A percentile compares a stretch with the other conserved stretches of the same genome.
phyloP scores from a whole-genome alignment of 495 filamentous ascomycete genomes.

The Neurospora sp. region DNA sequence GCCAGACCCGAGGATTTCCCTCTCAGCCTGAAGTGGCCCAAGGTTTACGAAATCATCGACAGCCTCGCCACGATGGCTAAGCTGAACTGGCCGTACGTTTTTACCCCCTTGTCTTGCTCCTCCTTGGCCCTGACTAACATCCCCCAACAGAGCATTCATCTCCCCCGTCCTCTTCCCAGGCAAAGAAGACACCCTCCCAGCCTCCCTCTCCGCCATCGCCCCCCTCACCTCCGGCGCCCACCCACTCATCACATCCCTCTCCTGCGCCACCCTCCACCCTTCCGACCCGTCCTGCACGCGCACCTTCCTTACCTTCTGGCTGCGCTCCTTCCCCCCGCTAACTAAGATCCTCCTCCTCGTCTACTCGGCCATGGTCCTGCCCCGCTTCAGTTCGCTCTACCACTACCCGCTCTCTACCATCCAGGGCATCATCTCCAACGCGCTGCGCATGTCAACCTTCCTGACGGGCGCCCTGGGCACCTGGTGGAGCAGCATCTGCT shows the following conservation, averaged over 20 bases:
- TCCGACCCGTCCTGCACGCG: conserved; percentile 74
- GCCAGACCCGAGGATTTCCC: conserved; percentile 61
- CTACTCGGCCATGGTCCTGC: conserved; percentile 56
- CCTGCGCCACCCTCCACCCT: conserved; percentile 89
- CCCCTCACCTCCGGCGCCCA: conserved; percentile 78
- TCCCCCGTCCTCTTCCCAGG: conserved; percentile 82
- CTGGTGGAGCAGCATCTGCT: conserved; percentile 77
- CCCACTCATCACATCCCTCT: conserved; percentile 68
- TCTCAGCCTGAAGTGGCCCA: conserved; percentile 59
- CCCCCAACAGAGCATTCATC: conserved; percentile 44
- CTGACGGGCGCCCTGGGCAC: conserved; percentile 70
- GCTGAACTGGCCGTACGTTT: conserved; percentile 72
- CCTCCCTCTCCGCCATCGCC: conserved; percentile 53
- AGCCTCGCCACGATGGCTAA: conserved; percentile 69
- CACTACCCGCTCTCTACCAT: conserved; percentile 53
- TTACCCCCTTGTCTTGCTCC: not conserved
- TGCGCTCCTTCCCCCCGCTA: conserved; percentile 68
- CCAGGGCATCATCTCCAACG: conserved; percentile 48
- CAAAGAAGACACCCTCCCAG: conserved; percentile 51
- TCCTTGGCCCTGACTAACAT: conserved; percentile 24
- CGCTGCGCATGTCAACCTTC: conserved; percentile 62
- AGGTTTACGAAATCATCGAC: conserved; percentile 65
- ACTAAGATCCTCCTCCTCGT: conserved; percentile 64
- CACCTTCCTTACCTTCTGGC: conserved; percentile 73
- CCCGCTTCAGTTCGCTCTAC: conserved; percentile 54